These are phyloP conservation scores for Phoenix dactylifera DNA, from an alignment of 176 grass and related monocot genomes.

Conservation along the genomic window DNA sequence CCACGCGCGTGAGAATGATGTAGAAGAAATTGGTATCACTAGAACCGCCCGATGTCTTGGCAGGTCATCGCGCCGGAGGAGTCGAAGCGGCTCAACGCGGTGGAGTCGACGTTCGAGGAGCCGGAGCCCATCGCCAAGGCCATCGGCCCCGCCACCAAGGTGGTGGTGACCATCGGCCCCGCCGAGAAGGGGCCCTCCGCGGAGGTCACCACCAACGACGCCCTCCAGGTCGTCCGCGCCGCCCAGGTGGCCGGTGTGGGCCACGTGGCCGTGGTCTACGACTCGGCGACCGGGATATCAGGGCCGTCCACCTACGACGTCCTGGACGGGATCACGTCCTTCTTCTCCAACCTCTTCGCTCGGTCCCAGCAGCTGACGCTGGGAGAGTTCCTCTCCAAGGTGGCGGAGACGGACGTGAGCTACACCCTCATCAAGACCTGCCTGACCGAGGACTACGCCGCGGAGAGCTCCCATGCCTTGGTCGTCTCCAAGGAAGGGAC, in stretches of 20 bases:
- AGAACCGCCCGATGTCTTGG: too few relatives aligned
- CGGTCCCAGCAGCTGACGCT: slow-evolving; percentile 46
- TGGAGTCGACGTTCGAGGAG: slow-evolving; percentile 49
- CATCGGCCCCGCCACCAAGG: slow-evolving; percentile 77
- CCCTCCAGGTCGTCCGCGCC: slow-evolving; percentile 73
- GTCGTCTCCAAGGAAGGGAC: slow-evolving; percentile 50
- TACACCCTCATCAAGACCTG: slow-evolving; percentile 72
- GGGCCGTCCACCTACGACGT: slow-evolving; percentile 51
- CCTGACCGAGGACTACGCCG: slow-evolving; percentile 69
- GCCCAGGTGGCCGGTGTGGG: slow-evolving; percentile 68
- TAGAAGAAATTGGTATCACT: too few relatives aligned
- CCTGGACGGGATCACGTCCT: slow-evolving; percentile 64
- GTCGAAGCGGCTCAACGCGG: slow-evolving; percentile 59
- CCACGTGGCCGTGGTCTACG: slow-evolving; percentile 68
- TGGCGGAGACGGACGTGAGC: slow-evolving; percentile 67
- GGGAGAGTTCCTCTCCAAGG: slow-evolving; percentile 60
- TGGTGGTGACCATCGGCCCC: slow-evolving; percentile 65
- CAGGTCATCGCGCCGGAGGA: slow-evolving; percentile 69
- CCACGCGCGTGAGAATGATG: too few relatives aligned
- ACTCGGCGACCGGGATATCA: slow-evolving; percentile 9
- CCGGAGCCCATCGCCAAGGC: slow-evolving; percentile 79
- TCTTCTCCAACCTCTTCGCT: slow-evolving; percentile 66
- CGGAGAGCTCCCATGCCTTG: slow-evolving; percentile 54
- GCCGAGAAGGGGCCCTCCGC: slow-evolving; percentile 50
- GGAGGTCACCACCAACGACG: slow-evolving; percentile 63